These are phyloP conservation scores for Termitomyces titanicus DNA, from an alignment of 768 basidiomycete species.

Conservation along the genomic window DNA sequence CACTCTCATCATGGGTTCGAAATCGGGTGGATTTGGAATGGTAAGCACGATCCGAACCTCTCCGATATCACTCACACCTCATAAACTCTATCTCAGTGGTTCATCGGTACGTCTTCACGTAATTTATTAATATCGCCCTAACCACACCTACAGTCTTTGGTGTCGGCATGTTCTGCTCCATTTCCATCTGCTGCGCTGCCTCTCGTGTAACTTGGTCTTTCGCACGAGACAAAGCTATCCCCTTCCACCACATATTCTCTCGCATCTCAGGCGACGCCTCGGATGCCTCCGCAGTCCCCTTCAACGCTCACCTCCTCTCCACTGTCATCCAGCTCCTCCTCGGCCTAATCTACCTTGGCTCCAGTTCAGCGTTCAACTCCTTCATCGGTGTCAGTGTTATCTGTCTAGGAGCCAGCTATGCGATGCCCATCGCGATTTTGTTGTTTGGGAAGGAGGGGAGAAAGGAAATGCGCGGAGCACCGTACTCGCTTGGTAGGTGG, in stretches of 20 bases:
- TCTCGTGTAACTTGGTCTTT: conserved; percentile 73
- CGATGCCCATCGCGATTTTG: conserved; percentile 56
- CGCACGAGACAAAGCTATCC: conserved; percentile 64
- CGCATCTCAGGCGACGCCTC: conserved; percentile 35
- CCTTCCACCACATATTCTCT: conserved; percentile 45
- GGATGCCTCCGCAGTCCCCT: conserved; percentile 42
- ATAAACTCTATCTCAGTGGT: conserved; percentile 24
- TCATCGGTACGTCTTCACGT: conserved; percentile 27
- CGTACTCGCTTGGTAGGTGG: conserved; percentile 43
- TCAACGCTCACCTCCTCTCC: conserved; percentile 59
- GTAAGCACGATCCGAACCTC: conserved; percentile 24
- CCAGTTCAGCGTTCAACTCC: conserved; percentile 61
- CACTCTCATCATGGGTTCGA: conserved; percentile 57
- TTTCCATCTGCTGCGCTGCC: conserved; percentile 66
- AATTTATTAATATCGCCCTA: neutral
- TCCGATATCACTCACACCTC: neutral
- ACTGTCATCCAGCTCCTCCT: conserved; percentile 55
- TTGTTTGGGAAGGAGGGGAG: conserved; percentile 36
- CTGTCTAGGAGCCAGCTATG: conserved; percentile 59
- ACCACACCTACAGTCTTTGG: conserved; percentile 41
- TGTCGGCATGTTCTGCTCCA: conserved; percentile 55
- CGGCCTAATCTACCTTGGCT: conserved; percentile 61
- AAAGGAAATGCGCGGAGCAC: conserved; percentile 42
- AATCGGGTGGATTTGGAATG: conserved; percentile 59
- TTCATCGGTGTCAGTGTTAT: conserved; percentile 67